phyloP scores from a whole-genome alignment of 192 early-diverging fungal species.

The Powellomyces hirtus region DNA sequence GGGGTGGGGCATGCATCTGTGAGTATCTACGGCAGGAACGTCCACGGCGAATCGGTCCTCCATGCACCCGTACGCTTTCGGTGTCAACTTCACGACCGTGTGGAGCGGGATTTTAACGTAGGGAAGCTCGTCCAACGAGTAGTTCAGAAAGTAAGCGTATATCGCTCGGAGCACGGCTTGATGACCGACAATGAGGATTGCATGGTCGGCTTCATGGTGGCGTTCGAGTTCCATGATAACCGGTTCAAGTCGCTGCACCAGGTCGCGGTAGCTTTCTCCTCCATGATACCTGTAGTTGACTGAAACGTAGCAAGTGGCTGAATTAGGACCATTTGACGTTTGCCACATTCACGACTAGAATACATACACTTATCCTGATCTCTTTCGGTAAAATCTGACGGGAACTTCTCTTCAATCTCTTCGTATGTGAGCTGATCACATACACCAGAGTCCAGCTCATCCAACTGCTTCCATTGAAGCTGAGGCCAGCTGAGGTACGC shows the following conservation, averaged over 20 bases:
- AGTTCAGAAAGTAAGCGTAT: constrained; percentile 97
- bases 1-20: constrained; percentile 35
- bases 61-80: constrained; percentile 93
- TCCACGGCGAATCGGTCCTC: constrained; percentile 87
- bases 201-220: constrained; percentile 71
- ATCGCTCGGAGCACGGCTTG: constrained; percentile 97
- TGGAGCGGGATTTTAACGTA: constrained; percentile 99
- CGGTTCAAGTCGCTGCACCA: constrained; percentile 94
- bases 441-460: constrained; percentile 94
- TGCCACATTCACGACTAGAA: not conserved
- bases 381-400: constrained; percentile 89
- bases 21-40: constrained; percentile 97
- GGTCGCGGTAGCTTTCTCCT: constrained; percentile 87
- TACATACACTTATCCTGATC: constrained; percentile 94
- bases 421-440: constrained; percentile 99
- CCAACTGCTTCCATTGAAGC: constrained; percentile 95
- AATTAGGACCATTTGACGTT: not conserved
- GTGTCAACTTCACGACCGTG: constrained; percentile 94
- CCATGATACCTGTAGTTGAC: constrained; percentile 55
- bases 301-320: not conserved
- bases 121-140: constrained; percentile 90
- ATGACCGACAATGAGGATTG: constrained; percentile 95
- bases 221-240: constrained; percentile 99
- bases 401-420: constrained; percentile 91
- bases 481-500: constrained; percentile 79